A percentile compares a stretch with the other conserved stretches of the same genome.
Conservation (phyloP, 202 grass and related monocot species). For the Musa balbisiana region DNA sequence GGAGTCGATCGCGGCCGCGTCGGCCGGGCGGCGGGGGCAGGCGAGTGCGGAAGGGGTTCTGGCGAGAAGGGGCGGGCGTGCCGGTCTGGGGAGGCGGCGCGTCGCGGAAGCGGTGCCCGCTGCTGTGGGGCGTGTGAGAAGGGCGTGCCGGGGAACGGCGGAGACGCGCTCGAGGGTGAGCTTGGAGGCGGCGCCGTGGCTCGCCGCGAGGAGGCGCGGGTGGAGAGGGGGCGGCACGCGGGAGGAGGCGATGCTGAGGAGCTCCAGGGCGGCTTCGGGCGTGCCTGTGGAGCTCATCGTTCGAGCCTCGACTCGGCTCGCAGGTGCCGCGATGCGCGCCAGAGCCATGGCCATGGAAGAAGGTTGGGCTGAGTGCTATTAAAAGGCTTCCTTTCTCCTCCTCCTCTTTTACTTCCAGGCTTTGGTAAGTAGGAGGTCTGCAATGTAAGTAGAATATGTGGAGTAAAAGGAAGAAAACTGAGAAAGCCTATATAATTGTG, state of each 20-base stretch:
- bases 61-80: not conserved
- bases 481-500: no score
- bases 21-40: not conserved
- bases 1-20: not conserved
- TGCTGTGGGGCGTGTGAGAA: no score
- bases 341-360: not conserved
- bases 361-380: not conserved
- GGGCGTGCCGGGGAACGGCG: no score
- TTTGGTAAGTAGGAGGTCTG: no score
- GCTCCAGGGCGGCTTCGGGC: not conserved
- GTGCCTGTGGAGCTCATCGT: not conserved
- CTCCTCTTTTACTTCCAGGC: no score
- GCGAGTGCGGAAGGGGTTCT: not conserved
- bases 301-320: not conserved
- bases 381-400: not conserved
- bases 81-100: not conserved
- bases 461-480: no score
- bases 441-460: no score
- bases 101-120: not conserved
- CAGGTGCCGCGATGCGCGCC: not conserved
- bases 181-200: not conserved
- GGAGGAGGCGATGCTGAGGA: not conserved
- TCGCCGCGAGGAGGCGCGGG: not conserved
- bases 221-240: not conserved
- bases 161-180: no score